Conservation (phyloP, 2,329 filamentous ascomycete genomes). For the Botrytis squamosa region DNA sequence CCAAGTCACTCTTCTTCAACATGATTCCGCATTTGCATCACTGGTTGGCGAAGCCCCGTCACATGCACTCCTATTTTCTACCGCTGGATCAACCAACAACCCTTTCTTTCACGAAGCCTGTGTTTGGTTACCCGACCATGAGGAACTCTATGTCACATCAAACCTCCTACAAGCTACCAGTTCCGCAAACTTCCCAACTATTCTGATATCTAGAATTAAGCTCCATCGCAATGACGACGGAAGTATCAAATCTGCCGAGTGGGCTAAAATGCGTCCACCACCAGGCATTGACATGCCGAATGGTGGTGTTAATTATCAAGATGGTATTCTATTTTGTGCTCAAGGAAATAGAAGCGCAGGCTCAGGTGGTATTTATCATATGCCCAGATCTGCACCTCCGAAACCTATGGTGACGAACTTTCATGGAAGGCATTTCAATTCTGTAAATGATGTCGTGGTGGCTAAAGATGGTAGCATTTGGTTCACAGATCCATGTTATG, state of each 20-base stretch:
- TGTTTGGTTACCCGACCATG: slow-evolving; percentile 43
- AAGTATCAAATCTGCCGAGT: slow-evolving; percentile 39
- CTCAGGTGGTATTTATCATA: slow-evolving; percentile 29
- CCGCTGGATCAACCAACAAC: slow-evolving; percentile 43
- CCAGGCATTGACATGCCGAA: slow-evolving; percentile 39
- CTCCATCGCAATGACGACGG: slow-evolving; percentile 34
- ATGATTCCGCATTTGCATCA: slow-evolving; percentile 41
- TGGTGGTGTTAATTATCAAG: slow-evolving; percentile 29
- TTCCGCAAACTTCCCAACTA: slow-evolving; percentile 43
- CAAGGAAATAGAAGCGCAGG: slow-evolving; percentile 25
- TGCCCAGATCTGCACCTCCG: slow-evolving; percentile 28
- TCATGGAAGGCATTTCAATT: slow-evolving; percentile 58
- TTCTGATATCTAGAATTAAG: slow-evolving; percentile 48
- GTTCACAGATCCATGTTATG: slow-evolving; percentile 63
- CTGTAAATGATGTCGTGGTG: slow-evolving; percentile 57
- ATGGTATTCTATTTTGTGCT: slow-evolving; percentile 33
- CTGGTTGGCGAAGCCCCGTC: slow-evolving; percentile 41
- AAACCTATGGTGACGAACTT: slow-evolving; percentile 54
- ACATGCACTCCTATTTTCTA: slow-evolving; percentile 46
- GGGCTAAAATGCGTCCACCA: slow-evolving; percentile 42
- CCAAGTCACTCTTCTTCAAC: slow-evolving; percentile 41
- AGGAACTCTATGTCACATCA: slow-evolving; percentile 49
- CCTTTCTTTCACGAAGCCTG: slow-evolving; percentile 50
- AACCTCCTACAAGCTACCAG: slow-evolving; percentile 43
- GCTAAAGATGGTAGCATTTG: slow-evolving; percentile 58